Percentiles rank a stretch among this genome's conserved stretches.
Conservation (phyloP, 768 basidiomycete genomes). For the Mycena maculata region DNA sequence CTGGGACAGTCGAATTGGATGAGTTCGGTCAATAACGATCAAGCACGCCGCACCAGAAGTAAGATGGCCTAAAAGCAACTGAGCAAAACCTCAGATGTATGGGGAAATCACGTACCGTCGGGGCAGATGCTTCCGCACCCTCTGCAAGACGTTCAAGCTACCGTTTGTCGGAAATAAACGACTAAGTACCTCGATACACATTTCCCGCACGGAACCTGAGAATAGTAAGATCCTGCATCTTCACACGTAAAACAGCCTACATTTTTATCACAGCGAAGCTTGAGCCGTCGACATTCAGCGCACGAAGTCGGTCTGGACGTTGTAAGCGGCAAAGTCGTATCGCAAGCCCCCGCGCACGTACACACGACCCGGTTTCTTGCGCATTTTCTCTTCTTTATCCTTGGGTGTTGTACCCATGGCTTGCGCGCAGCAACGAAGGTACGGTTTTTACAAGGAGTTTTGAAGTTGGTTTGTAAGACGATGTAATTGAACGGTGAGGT, state of each 20-base stretch:
- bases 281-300: constrained; percentile 67
- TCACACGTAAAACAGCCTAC: constrained; percentile 46
- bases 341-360: constrained; percentile 1
- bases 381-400: constrained; percentile 29
- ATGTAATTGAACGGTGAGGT: neutral
- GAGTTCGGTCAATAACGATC: constrained; percentile 56
- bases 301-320: constrained; percentile 59
- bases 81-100: constrained; percentile 8
- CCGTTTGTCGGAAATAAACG: neutral
- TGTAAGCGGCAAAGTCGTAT: neutral
- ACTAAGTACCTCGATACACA: constrained; percentile 62
- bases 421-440: too few relatives aligned
- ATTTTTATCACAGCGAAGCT: constrained; percentile 74
- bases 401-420: constrained; percentile 23
- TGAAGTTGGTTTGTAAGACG: neutral
- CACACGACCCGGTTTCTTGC: constrained; percentile 35
- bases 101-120: constrained; percentile 60
- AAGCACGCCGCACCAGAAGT: constrained; percentile 8
- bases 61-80: constrained; percentile 12
- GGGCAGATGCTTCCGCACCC: constrained; percentile 84
- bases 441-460: neutral
- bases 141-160: constrained; percentile 39
- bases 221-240: constrained; percentile 12
- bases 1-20: constrained; percentile 39
- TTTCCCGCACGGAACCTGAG: constrained; percentile 81